Evolutionary conservation across 202 grass and related monocot species (phyloP).

Genomic region (Eragrostis tef): DNA sequence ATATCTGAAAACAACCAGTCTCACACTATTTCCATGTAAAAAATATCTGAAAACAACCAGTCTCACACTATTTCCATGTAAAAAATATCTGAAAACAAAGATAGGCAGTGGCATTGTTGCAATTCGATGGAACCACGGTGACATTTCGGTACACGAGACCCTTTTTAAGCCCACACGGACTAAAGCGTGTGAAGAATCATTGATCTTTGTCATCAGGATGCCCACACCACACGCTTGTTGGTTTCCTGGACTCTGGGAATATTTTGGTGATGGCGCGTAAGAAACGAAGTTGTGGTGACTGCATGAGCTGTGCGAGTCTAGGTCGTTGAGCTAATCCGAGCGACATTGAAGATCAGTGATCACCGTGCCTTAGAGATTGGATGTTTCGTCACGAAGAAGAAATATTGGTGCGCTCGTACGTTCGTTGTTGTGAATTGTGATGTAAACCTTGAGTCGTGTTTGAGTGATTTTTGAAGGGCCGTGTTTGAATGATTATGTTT

Average conservation of each 20-base stretch:
- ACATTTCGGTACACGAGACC: constrained; percentile 12
- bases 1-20: too few relatives aligned
- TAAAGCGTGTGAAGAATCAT: constrained; percentile 45
- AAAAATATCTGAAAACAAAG: not conserved
- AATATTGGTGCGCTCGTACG: not conserved
- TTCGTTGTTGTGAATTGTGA: not conserved
- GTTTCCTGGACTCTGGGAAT: not conserved
- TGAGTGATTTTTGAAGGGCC: not conserved
- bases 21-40: too few relatives aligned
- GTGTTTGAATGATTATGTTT: not conserved
- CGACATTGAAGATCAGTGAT: not conserved
- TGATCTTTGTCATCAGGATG: not conserved
- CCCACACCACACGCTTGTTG: not conserved
- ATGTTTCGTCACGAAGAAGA: not conserved
- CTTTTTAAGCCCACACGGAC: too few relatives aligned
- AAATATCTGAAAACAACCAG: too few relatives aligned
- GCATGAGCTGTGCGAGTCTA: not conserved
- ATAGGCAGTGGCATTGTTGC: not conserved
- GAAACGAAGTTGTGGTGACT: too few relatives aligned
- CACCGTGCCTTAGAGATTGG: not conserved
- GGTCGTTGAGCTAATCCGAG: not conserved
- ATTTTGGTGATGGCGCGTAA: not conserved
- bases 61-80: too few relatives aligned
- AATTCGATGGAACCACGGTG: not conserved
- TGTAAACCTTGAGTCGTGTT: not conserved